These are phyloP conservation scores for Cordyceps fumosorosea DNA, from an alignment of 2,329 filamentous ascomycete genomes.

Conservation along the genomic window DNA sequence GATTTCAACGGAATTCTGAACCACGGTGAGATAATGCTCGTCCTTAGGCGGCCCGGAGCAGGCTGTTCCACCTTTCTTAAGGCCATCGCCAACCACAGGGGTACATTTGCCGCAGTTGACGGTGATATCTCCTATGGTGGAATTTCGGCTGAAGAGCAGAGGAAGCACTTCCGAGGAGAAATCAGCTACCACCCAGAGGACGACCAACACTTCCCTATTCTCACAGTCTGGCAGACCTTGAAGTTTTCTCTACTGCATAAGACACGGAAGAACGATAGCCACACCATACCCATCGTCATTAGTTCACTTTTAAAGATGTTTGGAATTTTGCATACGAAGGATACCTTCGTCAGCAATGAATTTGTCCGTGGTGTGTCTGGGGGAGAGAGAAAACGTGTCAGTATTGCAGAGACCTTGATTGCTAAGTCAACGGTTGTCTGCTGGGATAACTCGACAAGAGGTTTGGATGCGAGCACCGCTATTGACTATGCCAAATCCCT, in stretches of 20 bases:
- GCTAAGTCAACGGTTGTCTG: slow-evolving; percentile 64
- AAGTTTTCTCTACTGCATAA: no score
- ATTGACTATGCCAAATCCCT: slow-evolving; percentile 63
- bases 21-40: slow-evolving; percentile 83
- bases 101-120: slow-evolving; percentile 31
- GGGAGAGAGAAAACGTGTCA: background rate
- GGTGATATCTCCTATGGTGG: background rate
- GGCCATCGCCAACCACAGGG: slow-evolving; percentile 59
- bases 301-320: slow-evolving; percentile 86
- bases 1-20: slow-evolving; percentile 28
- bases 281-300: slow-evolving; percentile 28
- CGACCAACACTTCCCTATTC: slow-evolving; percentile 75
- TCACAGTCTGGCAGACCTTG: slow-evolving; percentile 83
- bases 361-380: background rate
- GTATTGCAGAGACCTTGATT: slow-evolving; percentile 42
- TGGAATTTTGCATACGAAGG: slow-evolving; percentile 29
- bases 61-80: slow-evolving; percentile 66
- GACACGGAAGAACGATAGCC: slow-evolving; percentile 67
- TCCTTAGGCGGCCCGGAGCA: slow-evolving; percentile 69
- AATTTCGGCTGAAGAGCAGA: slow-evolving; percentile 49
- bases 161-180: slow-evolving; percentile 71
- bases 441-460: slow-evolving; percentile 70
- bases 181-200: slow-evolving; percentile 76
- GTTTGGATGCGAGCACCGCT: slow-evolving; percentile 61
- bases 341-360: background rate